Conservation (phyloP, 305 asterid species). For the Solanum aculeatissimum region DNA sequence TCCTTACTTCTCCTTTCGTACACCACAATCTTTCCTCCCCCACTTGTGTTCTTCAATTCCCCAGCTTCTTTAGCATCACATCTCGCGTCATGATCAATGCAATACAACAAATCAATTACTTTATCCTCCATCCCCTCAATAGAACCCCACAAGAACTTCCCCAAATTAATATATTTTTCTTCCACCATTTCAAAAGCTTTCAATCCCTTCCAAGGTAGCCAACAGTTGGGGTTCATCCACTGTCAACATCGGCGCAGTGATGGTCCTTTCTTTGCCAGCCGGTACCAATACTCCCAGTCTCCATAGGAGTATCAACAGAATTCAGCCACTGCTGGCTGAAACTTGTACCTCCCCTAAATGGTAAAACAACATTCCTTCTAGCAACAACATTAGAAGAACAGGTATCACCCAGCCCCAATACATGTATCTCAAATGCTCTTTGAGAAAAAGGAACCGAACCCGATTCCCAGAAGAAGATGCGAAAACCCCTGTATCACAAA, state of each 20-base stretch:
- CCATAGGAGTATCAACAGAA: background rate
- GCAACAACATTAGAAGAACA: background rate
- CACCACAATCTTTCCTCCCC: background rate
- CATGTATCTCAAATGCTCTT: background rate
- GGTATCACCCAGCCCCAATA: background rate
- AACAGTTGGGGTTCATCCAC: background rate
- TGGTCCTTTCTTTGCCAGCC: background rate
- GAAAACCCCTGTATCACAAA: background rate
- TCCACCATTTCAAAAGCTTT: background rate
- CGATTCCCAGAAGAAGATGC: background rate
- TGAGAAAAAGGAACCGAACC: background rate
- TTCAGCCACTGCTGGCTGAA: background rate
- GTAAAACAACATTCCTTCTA: background rate
- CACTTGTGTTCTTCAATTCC: background rate
- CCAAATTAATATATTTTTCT: background rate
- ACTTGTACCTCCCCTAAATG: background rate
- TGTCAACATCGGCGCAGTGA: background rate
- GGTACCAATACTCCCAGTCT: background rate
- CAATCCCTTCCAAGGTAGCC: background rate
- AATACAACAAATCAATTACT: background rate
- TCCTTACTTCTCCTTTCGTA: background rate
- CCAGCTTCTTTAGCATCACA: background rate
- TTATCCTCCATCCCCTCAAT: background rate
- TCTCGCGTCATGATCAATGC: background rate
- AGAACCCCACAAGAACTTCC: background rate